Base-by-base conservation (phyloP, 163 green algal species). In the Smithsoniella earleae region DNA sequence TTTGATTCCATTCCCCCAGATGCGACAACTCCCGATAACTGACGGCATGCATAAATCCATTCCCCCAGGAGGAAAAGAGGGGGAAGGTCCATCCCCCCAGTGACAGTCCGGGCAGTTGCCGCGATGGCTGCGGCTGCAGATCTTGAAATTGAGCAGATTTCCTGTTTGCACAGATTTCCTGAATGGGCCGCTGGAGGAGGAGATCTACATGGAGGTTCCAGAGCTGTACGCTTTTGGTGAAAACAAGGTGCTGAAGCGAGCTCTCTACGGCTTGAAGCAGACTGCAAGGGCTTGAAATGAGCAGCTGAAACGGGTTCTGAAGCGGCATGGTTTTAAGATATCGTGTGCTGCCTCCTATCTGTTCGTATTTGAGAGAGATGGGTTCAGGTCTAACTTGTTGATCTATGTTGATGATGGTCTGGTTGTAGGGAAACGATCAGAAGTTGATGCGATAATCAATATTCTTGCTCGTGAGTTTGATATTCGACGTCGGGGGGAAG, bases 321-420 rank as follows among this genome's bases (percentile, higher is more conserved):
- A 54, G 43, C 43, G 43, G 18, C 18, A 54, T 54, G 43, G 43
- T 18, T 54, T 54, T 54, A 18, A 54, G 43, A 18, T 54, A 18
- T 54, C 43, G 18, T 54, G 18, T 18, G 43, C 43, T 54, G 43
- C n/a, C n/a, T n/a, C n/a, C n/a, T n/a, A n/a, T n/a, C n/a, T n/a
- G n/a, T n/a, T n/a, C n/a, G n/a, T n/a, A 54, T 54, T 54, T 54
- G 43, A 54, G 43, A 54, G 43, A 18, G 18, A 54, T 54, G 43
- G 43, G 16, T 27, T 16, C 16, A 16, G 43, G 16, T 54, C 43
- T 16, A 27, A 27, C 43, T 18, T 54, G 43, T 18, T 54, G 43
- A 54, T 54, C 16, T 54, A 54, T 54, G 43, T 54, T 54, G 43
- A 54, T 54, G 43, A 54, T 54, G 43, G 43, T 18, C 43, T 54